Evolutionary conservation across 1,139 yeast genomes (phyloP), one percentile per base, ranked within the genome.

Genomic region (Ashbya aceris): DNA sequence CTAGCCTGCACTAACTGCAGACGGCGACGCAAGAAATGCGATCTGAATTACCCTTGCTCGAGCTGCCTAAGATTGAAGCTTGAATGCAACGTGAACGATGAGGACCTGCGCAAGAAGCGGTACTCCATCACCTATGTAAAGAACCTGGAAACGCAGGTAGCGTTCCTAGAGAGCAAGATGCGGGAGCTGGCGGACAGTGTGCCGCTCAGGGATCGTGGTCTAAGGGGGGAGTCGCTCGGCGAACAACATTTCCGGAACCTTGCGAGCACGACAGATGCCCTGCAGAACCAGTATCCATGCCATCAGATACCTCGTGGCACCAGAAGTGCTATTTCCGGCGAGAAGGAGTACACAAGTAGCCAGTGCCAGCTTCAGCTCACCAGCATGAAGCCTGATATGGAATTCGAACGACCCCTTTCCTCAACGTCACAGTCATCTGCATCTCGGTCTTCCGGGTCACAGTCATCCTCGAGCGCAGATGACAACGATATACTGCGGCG

Each of bases 71-170:
- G 67, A 44, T 62, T 69, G 6, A 65, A 66, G 2, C 63, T 69
- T 10, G 73, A 70, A 38, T 77, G 83, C 54, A 63, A 73, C 26
- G 68, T 68, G 36, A 67, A 71, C n/a, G 67, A 68, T 7, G 65
- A 66, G 43, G 83, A 77, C 53, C 62, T 71, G 65, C 60, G 83
- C 38, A 75, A 74, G 52, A 71, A 69, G 46, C 61, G 81, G 40
- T 75, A 76, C 4, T 67, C 74, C 0, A 72, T 70, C 7, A 67
- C 67, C 38, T 76, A 76, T 49, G 79, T 76, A 20, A 63, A 56
- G 27, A 48, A 59, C 1, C 46, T 66, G 33, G 68, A 65, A 42
- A 46, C 50, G 2, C 64, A 58, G 38, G 51, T 60, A 27, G 55
- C 56, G 8, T 44, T 49, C n/a, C 46, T 62, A 30, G 61, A 61